Percentiles rank a stretch among this genome's conserved stretches.
Evolutionary conservation across 352 stramenopile genomes (phyloP).

Genomic region (Globisporangium cederbergense): DNA sequence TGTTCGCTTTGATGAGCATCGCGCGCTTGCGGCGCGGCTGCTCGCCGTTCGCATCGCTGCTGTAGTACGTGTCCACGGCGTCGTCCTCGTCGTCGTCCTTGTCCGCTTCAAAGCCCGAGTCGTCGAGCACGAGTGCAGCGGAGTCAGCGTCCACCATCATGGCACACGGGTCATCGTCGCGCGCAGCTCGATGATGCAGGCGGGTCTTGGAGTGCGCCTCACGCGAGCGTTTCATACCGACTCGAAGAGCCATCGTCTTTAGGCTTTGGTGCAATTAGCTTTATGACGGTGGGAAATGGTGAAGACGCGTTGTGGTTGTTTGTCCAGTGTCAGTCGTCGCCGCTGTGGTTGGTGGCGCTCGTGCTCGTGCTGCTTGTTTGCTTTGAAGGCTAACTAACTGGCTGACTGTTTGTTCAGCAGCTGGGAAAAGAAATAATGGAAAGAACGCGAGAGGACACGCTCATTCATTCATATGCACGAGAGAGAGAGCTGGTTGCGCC

Average conservation of each 20-base stretch:
- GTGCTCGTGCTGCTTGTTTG: not conserved
- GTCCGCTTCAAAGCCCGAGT: constrained; percentile 13
- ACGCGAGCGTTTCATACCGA: constrained; percentile 22
- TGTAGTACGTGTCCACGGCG: constrained; percentile 8
- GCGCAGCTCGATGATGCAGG: not conserved
- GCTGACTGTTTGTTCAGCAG: not conserved
- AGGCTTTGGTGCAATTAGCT: not conserved
- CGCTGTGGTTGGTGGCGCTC: not conserved
- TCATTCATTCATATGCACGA: not conserved
- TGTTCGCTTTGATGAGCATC: constrained; percentile 50
- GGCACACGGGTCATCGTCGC: constrained; percentile 4
- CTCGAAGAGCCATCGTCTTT: constrained; percentile 12
- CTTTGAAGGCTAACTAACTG: not conserved
- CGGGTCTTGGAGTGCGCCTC: constrained; percentile 1
- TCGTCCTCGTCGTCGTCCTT: constrained; percentile 21
- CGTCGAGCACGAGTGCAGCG: constrained; percentile 4
- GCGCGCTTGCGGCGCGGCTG: constrained; percentile 44
- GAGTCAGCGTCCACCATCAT: constrained; percentile 17
- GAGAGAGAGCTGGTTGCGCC: not conserved
- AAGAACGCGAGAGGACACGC: constrained; percentile 3
- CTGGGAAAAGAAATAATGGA: constrained; percentile 8
- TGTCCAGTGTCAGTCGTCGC: not conserved
- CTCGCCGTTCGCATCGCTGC: constrained; percentile 15
- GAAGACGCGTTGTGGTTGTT: not conserved
- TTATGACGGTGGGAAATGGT: not conserved